Base-by-base conservation (phyloP, 768 basidiomycete species). In the Artomyces pyxidatus region DNA sequence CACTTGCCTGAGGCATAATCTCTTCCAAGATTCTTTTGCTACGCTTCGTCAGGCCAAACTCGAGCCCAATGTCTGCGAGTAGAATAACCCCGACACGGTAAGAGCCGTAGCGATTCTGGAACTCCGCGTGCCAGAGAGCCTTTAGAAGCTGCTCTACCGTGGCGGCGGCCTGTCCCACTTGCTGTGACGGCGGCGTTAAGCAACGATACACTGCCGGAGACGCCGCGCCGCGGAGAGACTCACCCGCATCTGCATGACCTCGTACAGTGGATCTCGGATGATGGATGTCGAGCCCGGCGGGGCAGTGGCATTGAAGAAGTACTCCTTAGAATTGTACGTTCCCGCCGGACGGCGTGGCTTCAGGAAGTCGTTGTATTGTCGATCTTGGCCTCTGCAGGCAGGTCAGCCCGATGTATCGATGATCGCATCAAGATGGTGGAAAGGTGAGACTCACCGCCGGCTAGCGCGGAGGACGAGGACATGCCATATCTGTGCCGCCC, bases 401-500 rank as follows among this genome's bases (percentile, higher is more conserved):
- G 30, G 25, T 22, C 45, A 51, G 21, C 19, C 37, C 32, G 17
- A n/a, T 50, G 32, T 48, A 27, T 40, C 49, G 30, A 37, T 23
- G 16, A 8, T 23, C 41, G 26, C 11, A 25, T 9, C 23, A 10
- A 21, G n/a, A 5, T 30, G 21, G 28, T 27, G 26, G 28, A 40
- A 29, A 7, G 22, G 48, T 45, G 37, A 28, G 42, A 61, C 68
- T 37, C 61, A 86, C 88, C 82, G 75, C 47, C 89, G 79, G 50
- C 77, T 79, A 11, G 82, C 76, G 21, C 84, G 76, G 51, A 88
- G 63, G 11, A 73, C 74, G 23, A 92, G 68, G 46, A 87, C 75
- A 59, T 87, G 78, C 90, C 88, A 92, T 39, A 90, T 74, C 60
- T 83, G 77, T 42, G 72, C 69, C 17, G 84, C 80, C 89, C 90